A percentile compares a stretch with the other conserved stretches of the same genome.
Evolutionary conservation across 75 land plant genomes (phyloP).

Genomic region (Cryptomeria japonica): DNA sequence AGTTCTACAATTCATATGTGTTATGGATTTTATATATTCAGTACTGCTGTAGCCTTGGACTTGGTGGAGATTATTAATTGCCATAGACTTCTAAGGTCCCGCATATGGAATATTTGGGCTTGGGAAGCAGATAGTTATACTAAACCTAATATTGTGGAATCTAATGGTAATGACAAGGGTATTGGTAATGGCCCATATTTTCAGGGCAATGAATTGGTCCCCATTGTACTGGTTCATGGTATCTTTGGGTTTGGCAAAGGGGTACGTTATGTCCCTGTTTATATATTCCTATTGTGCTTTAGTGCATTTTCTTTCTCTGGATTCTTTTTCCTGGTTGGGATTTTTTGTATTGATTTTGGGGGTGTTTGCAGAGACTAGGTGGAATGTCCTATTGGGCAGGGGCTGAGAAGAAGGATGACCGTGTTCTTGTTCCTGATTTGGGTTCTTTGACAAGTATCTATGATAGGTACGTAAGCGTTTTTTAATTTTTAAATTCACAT

Average conservation of each 20-base stretch:
- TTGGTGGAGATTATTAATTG: constrained; percentile 7
- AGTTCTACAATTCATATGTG: constrained; percentile 64
- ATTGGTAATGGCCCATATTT: constrained; percentile 16
- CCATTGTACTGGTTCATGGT: constrained; percentile 94
- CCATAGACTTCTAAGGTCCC: constrained; percentile 10
- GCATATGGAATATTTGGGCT: background rate
- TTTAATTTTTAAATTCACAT: background rate
- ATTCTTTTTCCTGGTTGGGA: background rate
- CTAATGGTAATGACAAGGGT: background rate
- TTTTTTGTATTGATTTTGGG: constrained; percentile 11
- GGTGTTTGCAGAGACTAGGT: constrained; percentile 75
- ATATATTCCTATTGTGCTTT: background rate
- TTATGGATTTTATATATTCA: constrained; percentile 71
- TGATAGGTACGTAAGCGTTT: constrained; percentile 60
- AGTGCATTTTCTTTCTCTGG: background rate
- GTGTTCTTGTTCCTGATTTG: constrained; percentile 90
- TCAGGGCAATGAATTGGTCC: constrained; percentile 50
- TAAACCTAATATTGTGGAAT: background rate
- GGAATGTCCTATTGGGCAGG: constrained; percentile 92
- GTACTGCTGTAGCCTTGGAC: constrained; percentile 75
- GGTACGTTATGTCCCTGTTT: constrained; percentile 29
- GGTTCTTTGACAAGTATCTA: constrained; percentile 93
- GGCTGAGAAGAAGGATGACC: constrained; percentile 93
- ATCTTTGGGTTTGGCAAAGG: constrained; percentile 96
- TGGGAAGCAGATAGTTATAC: background rate